Evolutionary conservation across 2,329 filamentous ascomycete species (phyloP).

Genomic region (Parascedosporium putredinis): DNA sequence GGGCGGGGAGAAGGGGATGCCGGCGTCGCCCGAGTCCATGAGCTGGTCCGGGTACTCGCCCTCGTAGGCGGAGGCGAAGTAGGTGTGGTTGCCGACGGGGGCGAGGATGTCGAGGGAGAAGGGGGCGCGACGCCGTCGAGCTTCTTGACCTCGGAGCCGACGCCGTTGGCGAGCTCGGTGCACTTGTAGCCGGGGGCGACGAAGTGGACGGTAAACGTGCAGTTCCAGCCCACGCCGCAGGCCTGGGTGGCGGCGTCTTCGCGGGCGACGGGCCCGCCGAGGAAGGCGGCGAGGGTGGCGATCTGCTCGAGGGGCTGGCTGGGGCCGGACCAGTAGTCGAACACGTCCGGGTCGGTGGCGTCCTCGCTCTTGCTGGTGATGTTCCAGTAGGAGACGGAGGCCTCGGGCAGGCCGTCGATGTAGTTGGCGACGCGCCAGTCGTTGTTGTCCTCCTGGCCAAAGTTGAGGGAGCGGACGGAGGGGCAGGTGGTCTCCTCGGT

Average conservation of each 20-base stretch:
- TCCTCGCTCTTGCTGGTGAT: slow-evolving; percentile 15
- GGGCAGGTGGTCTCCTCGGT: slow-evolving; percentile 18
- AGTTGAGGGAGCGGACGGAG: slow-evolving; percentile 22
- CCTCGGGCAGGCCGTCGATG: slow-evolving; percentile 17
- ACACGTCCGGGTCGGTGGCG: slow-evolving; percentile 18
- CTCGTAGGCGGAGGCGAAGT: slow-evolving; percentile 17
- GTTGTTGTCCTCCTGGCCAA: slow-evolving; percentile 22
- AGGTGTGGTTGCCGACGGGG: slow-evolving; percentile 20
- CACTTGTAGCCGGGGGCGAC: slow-evolving; percentile 26
- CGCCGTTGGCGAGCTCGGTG: slow-evolving; percentile 18
- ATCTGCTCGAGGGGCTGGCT: slow-evolving; percentile 18
- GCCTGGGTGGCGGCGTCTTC: slow-evolving; percentile 20
- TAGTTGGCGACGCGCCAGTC: slow-evolving; percentile 21
- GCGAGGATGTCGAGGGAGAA: slow-evolving; percentile 18
- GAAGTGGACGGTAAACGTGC: slow-evolving; percentile 22
- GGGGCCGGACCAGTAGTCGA: slow-evolving; percentile 21
- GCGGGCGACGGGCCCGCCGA: slow-evolving; percentile 15
- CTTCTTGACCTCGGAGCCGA: slow-evolving; percentile 14
- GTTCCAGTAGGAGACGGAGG: slow-evolving; percentile 22
- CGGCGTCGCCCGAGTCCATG: slow-evolving; percentile 16
- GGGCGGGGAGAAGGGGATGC: slow-evolving; percentile 14
- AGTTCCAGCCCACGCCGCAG: slow-evolving; percentile 24
- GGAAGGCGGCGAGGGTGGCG: slow-evolving; percentile 18
- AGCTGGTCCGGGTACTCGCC: slow-evolving; percentile 20
- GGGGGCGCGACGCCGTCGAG: slow-evolving; percentile 15